These are phyloP conservation scores for Tulasnella sp. DNA, from an alignment of 768 basidiomycete species.

Conservation along the genomic window DNA sequence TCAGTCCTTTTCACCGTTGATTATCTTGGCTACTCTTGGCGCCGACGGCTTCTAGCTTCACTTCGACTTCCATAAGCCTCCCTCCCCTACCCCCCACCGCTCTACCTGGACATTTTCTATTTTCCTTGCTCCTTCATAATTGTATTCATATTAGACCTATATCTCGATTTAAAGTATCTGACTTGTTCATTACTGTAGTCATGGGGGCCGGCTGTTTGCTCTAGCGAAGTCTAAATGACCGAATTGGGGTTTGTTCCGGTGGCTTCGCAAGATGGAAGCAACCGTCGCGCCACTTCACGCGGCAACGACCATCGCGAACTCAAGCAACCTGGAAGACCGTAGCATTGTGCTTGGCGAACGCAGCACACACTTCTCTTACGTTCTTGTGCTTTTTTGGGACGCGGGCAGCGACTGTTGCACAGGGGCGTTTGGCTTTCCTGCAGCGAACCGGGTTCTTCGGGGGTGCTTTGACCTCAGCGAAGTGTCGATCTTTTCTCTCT, in stretches of 20 bases:
- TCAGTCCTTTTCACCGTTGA: background rate
- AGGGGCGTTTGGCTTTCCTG: background rate
- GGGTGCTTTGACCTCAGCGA: background rate
- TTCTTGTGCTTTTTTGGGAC: background rate
- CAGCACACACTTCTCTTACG: background rate
- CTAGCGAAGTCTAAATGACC: background rate
- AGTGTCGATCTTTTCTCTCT: background rate
- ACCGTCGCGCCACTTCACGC: background rate
- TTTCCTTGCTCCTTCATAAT: background rate
- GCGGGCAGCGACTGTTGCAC: background rate
- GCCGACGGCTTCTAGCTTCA: background rate
- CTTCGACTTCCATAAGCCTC: background rate
- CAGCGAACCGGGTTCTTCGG: background rate
- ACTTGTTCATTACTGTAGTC: background rate
- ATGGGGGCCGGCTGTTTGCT: too few relatives aligned
- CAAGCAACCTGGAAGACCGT: background rate
- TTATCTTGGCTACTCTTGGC: background rate
- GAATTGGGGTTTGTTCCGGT: background rate
- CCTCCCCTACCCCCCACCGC: background rate
- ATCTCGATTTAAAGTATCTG: background rate
- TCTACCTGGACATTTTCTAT: background rate
- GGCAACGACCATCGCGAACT: background rate
- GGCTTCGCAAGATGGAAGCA: background rate
- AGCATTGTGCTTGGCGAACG: background rate
- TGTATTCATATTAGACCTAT: background rate